Conservation (phyloP, 352 stramenopile species). For the Globisporangium heterothallicum region DNA sequence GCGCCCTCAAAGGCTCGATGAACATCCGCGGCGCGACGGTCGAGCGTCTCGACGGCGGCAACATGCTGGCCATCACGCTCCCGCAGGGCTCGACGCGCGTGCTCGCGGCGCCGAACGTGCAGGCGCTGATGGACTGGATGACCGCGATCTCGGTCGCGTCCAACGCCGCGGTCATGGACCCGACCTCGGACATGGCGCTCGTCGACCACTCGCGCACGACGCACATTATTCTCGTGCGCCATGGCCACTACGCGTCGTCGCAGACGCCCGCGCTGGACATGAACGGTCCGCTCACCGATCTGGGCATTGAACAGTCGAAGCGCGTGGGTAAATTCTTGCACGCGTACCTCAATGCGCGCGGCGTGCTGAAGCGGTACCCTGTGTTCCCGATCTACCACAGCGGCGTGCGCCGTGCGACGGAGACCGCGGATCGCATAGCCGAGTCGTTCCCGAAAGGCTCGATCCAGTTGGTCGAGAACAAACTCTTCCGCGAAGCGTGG, state of each 20-base stretch:
- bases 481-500: constrained; percentile 65
- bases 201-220: constrained; percentile 67
- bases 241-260: constrained; percentile 56
- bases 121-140: constrained; percentile 73
- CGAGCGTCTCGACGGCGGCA: constrained; percentile 42
- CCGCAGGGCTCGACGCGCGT: constrained; percentile 22
- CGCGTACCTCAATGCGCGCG: constrained; percentile 36
- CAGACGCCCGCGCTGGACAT: constrained; percentile 44
- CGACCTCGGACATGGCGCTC: constrained; percentile 34
- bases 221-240: constrained; percentile 63
- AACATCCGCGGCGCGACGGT: constrained; percentile 37
- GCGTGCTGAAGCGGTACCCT: constrained; percentile 52
- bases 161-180: constrained; percentile 31
- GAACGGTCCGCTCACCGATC: constrained; percentile 45
- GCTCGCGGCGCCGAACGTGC: constrained; percentile 42
- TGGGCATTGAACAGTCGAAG: constrained; percentile 43
- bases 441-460: constrained; percentile 31
- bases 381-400: constrained; percentile 59
- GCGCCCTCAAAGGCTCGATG: constrained; percentile 57
- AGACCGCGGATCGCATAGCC: constrained; percentile 46
- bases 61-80: constrained; percentile 24
- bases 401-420: constrained; percentile 36
- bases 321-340: constrained; percentile 44
- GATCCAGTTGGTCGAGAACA: constrained; percentile 52
- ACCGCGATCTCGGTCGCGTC: constrained; percentile 53